Base-by-base conservation (phyloP, 257 asterid species). In the Apocynum venetum region DNA sequence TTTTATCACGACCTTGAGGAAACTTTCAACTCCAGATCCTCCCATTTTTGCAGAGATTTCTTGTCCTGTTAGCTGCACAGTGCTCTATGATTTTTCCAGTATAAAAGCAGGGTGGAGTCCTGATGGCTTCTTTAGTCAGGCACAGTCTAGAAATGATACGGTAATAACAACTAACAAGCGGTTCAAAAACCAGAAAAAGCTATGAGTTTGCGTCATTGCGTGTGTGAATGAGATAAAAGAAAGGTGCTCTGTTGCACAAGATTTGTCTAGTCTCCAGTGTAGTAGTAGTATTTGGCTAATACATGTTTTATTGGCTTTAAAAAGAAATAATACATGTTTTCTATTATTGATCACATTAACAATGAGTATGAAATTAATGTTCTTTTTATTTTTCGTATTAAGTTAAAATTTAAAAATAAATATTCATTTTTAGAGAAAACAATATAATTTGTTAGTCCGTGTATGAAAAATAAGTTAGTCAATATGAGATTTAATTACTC, bases 11-110 rank as follows among this genome's bases (percentile, higher is more conserved):
- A 93, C 74, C 82, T 90, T 93, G 77, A 93, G 87, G 74, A 93
- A 86, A 82, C 84, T 90, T 35, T 60, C 89, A n/a, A 88, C 89
- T 78, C 93, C 91, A 86, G 97, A 89, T 83, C 98, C 92, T 72
- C 92, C 94, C 97, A 90, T 92, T 31, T 80, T 48, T 59, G 20
- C 53, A 52, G 75, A 71, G 35, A 3, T 51, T 76, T 52, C 41
- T 20, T 59, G 64, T 36, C 35, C 76, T 68, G 6, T 43, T 68
- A 17, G 35, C 15, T 8, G 31, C 11, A 43, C 35, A 43, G 73
- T 43, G 73, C 4, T 46, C 61, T 46, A 17, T 44, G 56, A 71
- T 49, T 47, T 47, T 47, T 13, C 6, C 4, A 57, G 66, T 9
- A 35, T 14, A 61, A 11, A 53, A 40, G 17, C 43, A 66, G 12